These are phyloP conservation scores for Xylaria acuta DNA, from an alignment of 495 filamentous ascomycete species.

Conservation along the genomic window DNA sequence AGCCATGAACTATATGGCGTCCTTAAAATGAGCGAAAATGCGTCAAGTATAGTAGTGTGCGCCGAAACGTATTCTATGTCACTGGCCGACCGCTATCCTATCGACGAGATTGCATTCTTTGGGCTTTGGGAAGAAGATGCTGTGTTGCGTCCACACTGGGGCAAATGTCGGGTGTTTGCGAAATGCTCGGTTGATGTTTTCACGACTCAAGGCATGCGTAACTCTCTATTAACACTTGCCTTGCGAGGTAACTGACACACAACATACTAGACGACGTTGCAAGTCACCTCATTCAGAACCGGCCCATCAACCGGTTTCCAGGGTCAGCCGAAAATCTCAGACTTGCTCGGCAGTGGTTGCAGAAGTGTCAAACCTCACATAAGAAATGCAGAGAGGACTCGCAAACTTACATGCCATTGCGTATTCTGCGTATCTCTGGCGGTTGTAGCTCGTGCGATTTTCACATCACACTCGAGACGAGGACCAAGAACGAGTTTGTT, in stretches of 20 bases:
- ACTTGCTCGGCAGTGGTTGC: neutral
- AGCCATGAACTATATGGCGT: neutral
- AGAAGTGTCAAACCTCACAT: neutral
- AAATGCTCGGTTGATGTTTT: conserved; percentile 6
- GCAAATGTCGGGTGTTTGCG: neutral
- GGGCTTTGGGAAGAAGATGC: neutral
- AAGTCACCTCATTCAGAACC: neutral
- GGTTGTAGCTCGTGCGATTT: neutral
- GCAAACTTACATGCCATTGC: neutral
- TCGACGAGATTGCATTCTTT: conserved; percentile 13
- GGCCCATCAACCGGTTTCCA: neutral
- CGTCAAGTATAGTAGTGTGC: neutral
- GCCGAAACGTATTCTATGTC: neutral
- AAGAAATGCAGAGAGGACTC: neutral
- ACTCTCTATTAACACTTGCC: neutral
- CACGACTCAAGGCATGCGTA: neutral
- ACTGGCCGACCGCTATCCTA: neutral
- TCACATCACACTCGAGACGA: neutral
- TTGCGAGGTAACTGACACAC: neutral
- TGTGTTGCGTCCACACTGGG: neutral
- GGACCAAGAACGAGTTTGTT: too few relatives aligned
- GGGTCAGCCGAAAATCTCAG: neutral
- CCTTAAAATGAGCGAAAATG: neutral
- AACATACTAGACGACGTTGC: neutral
- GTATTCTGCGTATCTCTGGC: neutral